Evolutionary conservation across 805 yeast genomes (phyloP), one percentile per base, ranked within the genome.

Genomic region (Middelhovenomyces tepae): DNA sequence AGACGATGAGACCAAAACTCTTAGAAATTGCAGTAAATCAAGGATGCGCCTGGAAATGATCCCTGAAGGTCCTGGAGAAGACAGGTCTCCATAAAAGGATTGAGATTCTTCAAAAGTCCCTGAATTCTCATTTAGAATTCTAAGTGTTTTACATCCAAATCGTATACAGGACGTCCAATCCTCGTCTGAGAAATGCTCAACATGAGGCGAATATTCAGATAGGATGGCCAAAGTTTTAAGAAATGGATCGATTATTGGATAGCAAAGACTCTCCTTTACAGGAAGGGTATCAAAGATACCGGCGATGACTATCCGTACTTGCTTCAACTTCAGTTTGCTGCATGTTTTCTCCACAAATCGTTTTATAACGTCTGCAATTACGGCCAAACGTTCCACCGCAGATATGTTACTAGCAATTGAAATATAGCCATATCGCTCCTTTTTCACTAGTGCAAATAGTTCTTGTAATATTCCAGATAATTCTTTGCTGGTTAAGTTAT

Each of bases 151-250:
- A n/a, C n/a, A n/a, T n/a, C n/a, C n/a, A n/a, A n/a, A n/a, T n/a
- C n/a, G n/a, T n/a, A n/a, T n/a, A n/a, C n/a, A n/a, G n/a, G n/a
- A n/a, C n/a, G n/a, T n/a, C n/a, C n/a, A n/a, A n/a, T n/a, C n/a
- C n/a, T n/a, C n/a, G n/a, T n/a, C n/a, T n/a, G n/a, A n/a, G n/a
- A 40, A 16, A 17, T 35, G 47, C 21, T 49, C 50, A 5, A 48
- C 26, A 16, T 45, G 45, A 2, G 49, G 42, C 3, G 44, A 19
- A 15, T 43, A 35, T 11, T 31, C 22, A 28, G 42, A 44, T 14
- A 48, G 17, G 3, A 28, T 17, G 11, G 27, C 22, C 16, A 46
- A 24, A 7, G 39, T 27, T 16, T 39, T 41, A 7, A 43, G 13
- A n/a, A 43, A 48, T 14, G 40, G 36, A 10, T 31, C 21, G 13